A percentile compares a stretch with the other conserved stretches of the same genome.
Evolutionary conservation across 2,329 filamentous ascomycete genomes (phyloP).

Genomic region (Penicillium digitatum): DNA sequence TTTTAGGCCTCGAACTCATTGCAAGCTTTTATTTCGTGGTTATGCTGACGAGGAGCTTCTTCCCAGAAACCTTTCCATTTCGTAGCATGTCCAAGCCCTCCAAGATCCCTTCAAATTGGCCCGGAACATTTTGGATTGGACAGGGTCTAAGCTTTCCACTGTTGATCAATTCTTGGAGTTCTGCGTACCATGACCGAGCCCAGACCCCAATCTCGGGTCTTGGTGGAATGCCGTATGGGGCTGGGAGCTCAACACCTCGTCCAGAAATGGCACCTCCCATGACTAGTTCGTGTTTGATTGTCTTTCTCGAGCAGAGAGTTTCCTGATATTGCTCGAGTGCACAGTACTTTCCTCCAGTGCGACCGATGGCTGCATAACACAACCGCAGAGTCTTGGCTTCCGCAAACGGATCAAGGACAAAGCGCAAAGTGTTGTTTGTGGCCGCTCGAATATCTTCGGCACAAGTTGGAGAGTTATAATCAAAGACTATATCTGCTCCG

Average conservation of each 20-base stretch:
- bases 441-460: constrained; percentile 30
- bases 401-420: constrained; percentile 21
- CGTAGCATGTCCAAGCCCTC: constrained; percentile 15
- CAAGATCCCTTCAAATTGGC: constrained; percentile 17
- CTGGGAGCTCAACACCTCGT: constrained; percentile 20
- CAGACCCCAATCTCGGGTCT: constrained; percentile 19
- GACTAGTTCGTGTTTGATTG: constrained; percentile 22
- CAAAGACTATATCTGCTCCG: constrained; percentile 36
- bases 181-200: constrained; percentile 20
- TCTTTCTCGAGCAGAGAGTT: constrained; percentile 16
- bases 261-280: constrained; percentile 25
- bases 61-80: constrained; percentile 19
- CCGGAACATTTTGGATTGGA: constrained; percentile 11
- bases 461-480: constrained; percentile 34
- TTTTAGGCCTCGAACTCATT: no score
- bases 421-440: constrained; percentile 33
- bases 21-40: background rate
- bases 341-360: constrained; percentile 23
- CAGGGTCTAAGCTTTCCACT: constrained; percentile 13
- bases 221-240: constrained; percentile 20
- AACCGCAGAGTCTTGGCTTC: constrained; percentile 20
- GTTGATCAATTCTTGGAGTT: constrained; percentile 11
- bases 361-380: constrained; percentile 19
- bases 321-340: constrained; percentile 23
- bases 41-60: constrained; percentile 19